Evolutionary conservation across 805 yeast species (phyloP).

Genomic region (Wickerhamiella lipophila): DNA sequence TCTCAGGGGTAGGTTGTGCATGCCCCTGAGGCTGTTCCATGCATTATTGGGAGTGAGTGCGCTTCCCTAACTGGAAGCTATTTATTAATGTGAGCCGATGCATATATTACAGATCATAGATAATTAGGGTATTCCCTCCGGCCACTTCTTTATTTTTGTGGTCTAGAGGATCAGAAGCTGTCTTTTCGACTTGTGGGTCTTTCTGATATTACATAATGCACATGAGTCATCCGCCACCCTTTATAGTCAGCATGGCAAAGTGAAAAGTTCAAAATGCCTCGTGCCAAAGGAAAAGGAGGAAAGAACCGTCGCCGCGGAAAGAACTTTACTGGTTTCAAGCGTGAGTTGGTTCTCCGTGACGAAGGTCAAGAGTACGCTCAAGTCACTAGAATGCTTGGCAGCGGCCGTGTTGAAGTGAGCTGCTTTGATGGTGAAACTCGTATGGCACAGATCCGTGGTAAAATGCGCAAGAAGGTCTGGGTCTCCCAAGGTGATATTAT

Average conservation of each 20-base stretch:
- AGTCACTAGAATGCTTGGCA: conserved; percentile 95
- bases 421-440: conserved; percentile 92
- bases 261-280: conserved; percentile 41
- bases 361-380: conserved; percentile 99
- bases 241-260: neutral
- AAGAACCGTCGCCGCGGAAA: conserved; percentile 93
- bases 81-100: too few species aligned
- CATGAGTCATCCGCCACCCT: neutral
- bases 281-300: conserved; percentile 60
- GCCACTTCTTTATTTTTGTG: too few species aligned
- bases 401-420: conserved; percentile 88
- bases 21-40: too few species aligned
- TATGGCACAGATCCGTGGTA: conserved; percentile 97
- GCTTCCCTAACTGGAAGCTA: too few species aligned
- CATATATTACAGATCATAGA: too few species aligned
- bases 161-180: too few species aligned
- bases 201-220: neutral
- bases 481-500: conserved; percentile 98
- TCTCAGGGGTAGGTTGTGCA: neutral
- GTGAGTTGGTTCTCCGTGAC: conserved; percentile 83
- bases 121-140: too few species aligned
- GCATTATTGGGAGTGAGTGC: too few species aligned
- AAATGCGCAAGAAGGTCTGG: conserved; percentile 99
- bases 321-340: conserved; percentile 85
- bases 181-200: neutral